phyloP scores from a whole-genome alignment of 169 alveolate species.

The Besnoitia besnoiti region DNA sequence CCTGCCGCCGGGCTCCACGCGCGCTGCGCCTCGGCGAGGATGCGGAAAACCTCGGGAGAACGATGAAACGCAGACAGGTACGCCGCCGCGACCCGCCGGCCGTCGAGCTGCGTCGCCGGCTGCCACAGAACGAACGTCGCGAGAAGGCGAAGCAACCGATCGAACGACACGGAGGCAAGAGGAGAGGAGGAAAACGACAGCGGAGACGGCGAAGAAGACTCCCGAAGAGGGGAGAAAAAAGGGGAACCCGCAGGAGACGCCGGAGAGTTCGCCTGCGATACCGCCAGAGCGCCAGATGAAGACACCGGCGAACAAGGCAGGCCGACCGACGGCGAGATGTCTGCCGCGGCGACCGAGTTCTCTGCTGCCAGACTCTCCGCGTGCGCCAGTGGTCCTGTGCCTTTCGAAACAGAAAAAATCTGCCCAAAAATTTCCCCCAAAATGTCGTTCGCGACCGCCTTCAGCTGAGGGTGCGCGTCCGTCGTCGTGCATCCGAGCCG shows the following conservation, averaged over 20 bases:
- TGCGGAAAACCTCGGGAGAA: background rate
- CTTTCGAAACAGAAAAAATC: background rate
- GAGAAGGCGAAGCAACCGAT: background rate
- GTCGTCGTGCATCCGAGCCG: constrained; percentile 36
- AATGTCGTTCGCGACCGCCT: background rate
- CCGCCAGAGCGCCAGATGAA: no score
- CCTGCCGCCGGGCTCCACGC: background rate
- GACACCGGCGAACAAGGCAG: no score
- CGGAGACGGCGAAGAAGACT: background rate
- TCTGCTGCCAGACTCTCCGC: no score
- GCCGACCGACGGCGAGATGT: no score
- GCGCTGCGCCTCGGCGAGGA: background rate
- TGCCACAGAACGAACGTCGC: constrained; percentile 1
- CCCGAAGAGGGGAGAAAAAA: background rate
- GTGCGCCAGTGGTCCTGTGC: no score
- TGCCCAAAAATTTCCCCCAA: background rate
- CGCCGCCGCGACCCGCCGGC: background rate
- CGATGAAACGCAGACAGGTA: background rate
- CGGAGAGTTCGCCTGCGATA: no score
- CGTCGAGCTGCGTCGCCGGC: background rate
- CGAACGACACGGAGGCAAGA: background rate
- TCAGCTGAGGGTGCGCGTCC: background rate
- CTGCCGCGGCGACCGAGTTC: no score
- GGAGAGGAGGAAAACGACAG: background rate
- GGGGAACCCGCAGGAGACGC: no score